Conservation (phyloP, 2,329 filamentous ascomycete species). For the Phaeosphaeria sp. region DNA sequence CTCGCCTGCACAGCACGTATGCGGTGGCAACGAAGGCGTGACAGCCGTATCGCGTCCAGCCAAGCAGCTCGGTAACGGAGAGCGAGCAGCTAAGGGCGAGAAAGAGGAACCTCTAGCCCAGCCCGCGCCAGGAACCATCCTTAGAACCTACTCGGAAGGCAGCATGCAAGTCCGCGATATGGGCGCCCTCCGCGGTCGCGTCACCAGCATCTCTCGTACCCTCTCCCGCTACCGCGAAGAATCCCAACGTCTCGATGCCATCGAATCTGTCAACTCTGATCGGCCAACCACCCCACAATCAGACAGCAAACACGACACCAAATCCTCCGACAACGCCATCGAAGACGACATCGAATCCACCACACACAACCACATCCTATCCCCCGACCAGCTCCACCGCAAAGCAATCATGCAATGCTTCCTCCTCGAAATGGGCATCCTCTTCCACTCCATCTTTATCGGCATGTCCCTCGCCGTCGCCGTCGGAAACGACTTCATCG, state of each 20-base stretch:
- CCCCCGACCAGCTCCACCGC: constrained; percentile 32
- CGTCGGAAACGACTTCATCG: constrained; percentile 60
- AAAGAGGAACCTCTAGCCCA: neutral
- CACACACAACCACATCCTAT: constrained; percentile 18
- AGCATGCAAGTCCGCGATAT: constrained; percentile 34
- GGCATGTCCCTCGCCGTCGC: constrained; percentile 66
- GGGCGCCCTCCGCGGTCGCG: constrained; percentile 29
- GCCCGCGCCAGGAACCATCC: constrained; percentile 4
- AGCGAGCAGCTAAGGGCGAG: neutral
- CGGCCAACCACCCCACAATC: constrained; percentile 56
- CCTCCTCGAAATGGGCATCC: constrained; percentile 65
- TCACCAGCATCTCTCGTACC: constrained; percentile 38
- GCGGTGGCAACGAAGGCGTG: constrained; percentile 58
- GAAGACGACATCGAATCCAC: constrained; percentile 34
- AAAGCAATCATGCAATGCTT: constrained; percentile 44
- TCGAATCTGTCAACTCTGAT: constrained; percentile 52
- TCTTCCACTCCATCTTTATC: constrained; percentile 70
- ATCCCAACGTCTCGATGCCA: constrained; percentile 31
- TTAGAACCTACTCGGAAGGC: constrained; percentile 28
- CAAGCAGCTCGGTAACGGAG: constrained; percentile 4
- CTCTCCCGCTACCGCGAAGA: constrained; percentile 36
- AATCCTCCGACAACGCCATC: constrained; percentile 25
- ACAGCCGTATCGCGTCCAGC: constrained; percentile 25
- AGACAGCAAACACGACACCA: constrained; percentile 19
- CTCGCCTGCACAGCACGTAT: constrained; percentile 63